Evolutionary conservation across 1,284 basidiomycete genomes (phyloP).

Genomic region (Moesziomyces sp.): DNA sequence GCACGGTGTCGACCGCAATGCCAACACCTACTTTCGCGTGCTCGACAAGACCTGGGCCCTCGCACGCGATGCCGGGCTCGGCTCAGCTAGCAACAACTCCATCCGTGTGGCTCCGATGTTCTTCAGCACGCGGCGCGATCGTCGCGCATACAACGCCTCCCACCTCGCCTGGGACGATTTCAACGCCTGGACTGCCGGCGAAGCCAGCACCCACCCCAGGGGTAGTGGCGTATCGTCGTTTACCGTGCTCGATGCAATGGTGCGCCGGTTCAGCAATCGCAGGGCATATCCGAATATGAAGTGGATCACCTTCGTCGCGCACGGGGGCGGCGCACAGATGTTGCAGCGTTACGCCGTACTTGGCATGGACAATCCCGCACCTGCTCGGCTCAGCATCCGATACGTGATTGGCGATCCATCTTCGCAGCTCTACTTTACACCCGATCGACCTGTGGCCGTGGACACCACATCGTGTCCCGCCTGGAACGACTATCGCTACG

Average conservation of each 20-base stretch:
- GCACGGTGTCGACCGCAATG: constrained; percentile 56
- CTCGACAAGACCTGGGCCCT: constrained; percentile 42
- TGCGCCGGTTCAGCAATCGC: constrained; percentile 32
- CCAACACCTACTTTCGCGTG: constrained; percentile 40
- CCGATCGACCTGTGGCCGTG: constrained; percentile 45
- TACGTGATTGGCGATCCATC: constrained; percentile 57
- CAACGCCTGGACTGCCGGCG: constrained; percentile 56
- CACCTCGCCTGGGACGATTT: constrained; percentile 52
- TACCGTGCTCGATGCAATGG: constrained; percentile 38
- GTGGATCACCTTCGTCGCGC: constrained; percentile 56
- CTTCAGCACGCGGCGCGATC: constrained; percentile 47
- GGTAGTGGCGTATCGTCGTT: constrained; percentile 27
- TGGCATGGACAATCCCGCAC: constrained; percentile 22
- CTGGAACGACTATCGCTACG: constrained; percentile 57
- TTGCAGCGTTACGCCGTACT: constrained; percentile 54
- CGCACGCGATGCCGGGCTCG: constrained; percentile 15
- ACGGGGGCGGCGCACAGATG: constrained; percentile 60
- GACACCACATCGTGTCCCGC: constrained; percentile 26
- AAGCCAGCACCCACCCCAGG: constrained; percentile 36
- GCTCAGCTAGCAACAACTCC: constrained; percentile 27
- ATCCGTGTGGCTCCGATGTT: constrained; percentile 57
- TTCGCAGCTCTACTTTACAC: constrained; percentile 55
- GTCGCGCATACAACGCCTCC: constrained; percentile 17
- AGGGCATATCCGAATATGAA: constrained; percentile 52
- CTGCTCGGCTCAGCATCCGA: constrained; percentile 29